Base-by-base conservation (phyloP, 2,329 filamentous ascomycete species). In the Verticillium albo-atrum region DNA sequence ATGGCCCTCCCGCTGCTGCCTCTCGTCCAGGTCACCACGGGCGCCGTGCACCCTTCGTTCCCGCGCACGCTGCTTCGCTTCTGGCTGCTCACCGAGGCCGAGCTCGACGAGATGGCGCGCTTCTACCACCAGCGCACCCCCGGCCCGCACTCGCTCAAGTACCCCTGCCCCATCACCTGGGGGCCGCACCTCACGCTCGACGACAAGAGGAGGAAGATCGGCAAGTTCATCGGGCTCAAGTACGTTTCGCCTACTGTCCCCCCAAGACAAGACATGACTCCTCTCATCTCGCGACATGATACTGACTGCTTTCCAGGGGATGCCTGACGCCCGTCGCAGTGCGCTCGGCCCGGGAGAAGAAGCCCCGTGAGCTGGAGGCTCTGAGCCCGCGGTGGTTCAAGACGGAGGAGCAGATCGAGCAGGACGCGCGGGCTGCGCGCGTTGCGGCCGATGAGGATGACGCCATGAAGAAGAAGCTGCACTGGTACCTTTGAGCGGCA, bases 101-200 rank as follows among this genome's bases (percentile, higher is more conserved):
- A 92, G 73, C 85, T 91, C 58, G 89, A 92, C 74, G 76, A 77
- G 58, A 80, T 92, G 47, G 89, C 89, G 3, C 77, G 81, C 64
- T 91, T 89, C 74, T 92, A 92, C 77, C 87, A 90, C 75, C 89
- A 92, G 75, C 80, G 80, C 60, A 83, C 80, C 1, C 85, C 83
- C 1, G 76, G 76, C 60, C 68, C 71, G n/a, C 85, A 79, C 76
- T 81, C 82, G 2, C 64, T 71, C 55, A 77, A 82, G 61, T 92
- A 92, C 70, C 89, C 89, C 0, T 86, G 84, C 64, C 85, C 83
- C n/a, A 82, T 92, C 68, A 72, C 77, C 57, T 92, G 89, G 89
- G 70, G 73, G 2, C 71, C 72, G 5, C 74, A 79, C 61, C 71
- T 86, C 61, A 73, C 77, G 2, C 71, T 87, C 27, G 83, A 87